A percentile compares a stretch with the other conserved stretches of the same genome.
phyloP scores from a whole-genome alignment of 2,329 filamentous ascomycete genomes.

The Neonectria ditissima region DNA sequence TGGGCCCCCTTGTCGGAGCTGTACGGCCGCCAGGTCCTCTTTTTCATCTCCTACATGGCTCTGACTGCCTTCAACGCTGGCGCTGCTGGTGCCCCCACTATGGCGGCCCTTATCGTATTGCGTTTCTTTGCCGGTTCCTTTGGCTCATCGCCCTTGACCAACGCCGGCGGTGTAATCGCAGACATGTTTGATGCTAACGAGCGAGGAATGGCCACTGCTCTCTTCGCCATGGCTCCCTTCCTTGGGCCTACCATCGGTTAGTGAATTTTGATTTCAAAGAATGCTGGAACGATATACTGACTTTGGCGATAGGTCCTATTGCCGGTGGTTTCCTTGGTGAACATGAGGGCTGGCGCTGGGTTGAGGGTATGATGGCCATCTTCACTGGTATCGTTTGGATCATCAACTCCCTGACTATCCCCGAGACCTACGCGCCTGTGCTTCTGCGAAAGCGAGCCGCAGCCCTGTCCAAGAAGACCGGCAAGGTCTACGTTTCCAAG shows the following conservation, averaged over 20 bases:
- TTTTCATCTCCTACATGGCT: conserved; percentile 67
- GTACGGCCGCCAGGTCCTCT: conserved; percentile 70
- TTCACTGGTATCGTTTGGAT: conserved; percentile 72
- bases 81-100: conserved; percentile 67
- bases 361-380: conserved; percentile 71
- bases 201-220: conserved; percentile 67
- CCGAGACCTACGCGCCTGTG: conserved; percentile 71
- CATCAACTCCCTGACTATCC: conserved; percentile 61
- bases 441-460: conserved; percentile 65
- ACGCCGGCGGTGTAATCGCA: conserved; percentile 72
- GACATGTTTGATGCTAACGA: conserved; percentile 69
- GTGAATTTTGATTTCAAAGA: conserved; percentile 5
- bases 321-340: conserved; percentile 72
- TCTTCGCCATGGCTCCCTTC: conserved; percentile 74
- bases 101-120: conserved; percentile 71
- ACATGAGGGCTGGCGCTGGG: conserved; percentile 72
- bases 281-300: conserved; percentile 6
- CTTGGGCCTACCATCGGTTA: conserved; percentile 68
- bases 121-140: conserved; percentile 76
- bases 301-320: conserved; percentile 61
- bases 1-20: conserved; percentile 77
- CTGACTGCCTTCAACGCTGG: conserved; percentile 73
- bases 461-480: conserved; percentile 63
- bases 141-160: conserved; percentile 72
- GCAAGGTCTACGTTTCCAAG: conserved; percentile 67